Evolutionary conservation across 1,139 yeast species (phyloP).

Genomic region (Saccharomyces hybrid): DNA sequence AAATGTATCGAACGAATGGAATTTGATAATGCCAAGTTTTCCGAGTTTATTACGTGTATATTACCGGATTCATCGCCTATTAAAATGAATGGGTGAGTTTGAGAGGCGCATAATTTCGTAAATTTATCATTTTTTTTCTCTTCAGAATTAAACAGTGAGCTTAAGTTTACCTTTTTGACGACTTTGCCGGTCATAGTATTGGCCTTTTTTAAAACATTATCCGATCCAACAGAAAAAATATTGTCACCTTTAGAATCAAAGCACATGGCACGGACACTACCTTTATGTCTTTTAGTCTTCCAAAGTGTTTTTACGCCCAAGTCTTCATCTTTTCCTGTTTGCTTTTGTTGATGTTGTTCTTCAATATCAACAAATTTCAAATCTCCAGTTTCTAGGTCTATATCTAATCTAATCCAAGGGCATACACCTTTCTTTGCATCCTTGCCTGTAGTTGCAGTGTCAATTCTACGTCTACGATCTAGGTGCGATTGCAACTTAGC

Average conservation of each 20-base stretch:
- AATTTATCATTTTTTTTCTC: constrained; percentile 27
- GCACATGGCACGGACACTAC: constrained; percentile 68
- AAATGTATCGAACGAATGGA: constrained; percentile 46
- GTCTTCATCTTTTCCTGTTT: not conserved
- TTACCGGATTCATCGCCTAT: constrained; percentile 79
- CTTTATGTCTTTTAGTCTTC: constrained; percentile 88
- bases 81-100: constrained; percentile 56
- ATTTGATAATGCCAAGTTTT: constrained; percentile 35
- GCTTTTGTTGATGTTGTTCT: not conserved
- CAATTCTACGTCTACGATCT: constrained; percentile 23
- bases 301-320: constrained; percentile 42
- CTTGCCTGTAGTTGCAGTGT: constrained; percentile 19
- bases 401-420: constrained; percentile 42
- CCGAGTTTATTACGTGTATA: constrained; percentile 55
- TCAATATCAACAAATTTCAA: constrained; percentile 25
- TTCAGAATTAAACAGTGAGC: not conserved
- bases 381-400: constrained; percentile 32
- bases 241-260: constrained; percentile 48
- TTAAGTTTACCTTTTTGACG: constrained; percentile 40
- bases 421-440: constrained; percentile 31
- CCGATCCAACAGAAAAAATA: constrained; percentile 70
- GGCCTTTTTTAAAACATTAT: constrained; percentile 71
- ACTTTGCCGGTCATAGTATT: constrained; percentile 70
- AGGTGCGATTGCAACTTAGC: constrained; percentile 32
- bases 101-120: constrained; percentile 57